Base-by-base conservation (phyloP, 495 filamentous ascomycete genomes). In the Clavariopsis aquatica region DNA sequence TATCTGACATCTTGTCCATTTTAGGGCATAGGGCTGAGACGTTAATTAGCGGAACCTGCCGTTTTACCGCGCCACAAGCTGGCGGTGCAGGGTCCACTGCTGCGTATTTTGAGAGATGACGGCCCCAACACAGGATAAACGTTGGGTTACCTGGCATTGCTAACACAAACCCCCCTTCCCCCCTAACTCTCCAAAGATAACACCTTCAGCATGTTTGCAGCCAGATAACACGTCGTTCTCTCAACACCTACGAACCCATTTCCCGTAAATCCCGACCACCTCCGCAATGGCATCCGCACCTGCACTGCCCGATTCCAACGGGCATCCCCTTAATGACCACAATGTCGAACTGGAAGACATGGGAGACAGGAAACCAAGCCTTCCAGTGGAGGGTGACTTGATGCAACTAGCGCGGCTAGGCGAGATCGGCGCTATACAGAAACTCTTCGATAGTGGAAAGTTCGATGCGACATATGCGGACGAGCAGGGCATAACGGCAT, bases 351-450 rank as follows among this genome's bases (percentile, higher is more conserved):
- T 71, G 8, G 60, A 73, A 20, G 69, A 68, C 41, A 60, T 72
- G 63, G 43, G 19, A 1, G 51, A 63, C 24, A 51, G 49, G 52
- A 64, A 65, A 68, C 74, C 76, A 19, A 78, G 76, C 47, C 77
- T 86, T 31, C 84, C 86, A 4, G 53, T 88, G 1, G 89, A 90
- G 57, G 84, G 91, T 59, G 94, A 98, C 79, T 87, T 98, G 55
- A 96, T 98, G 92, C 93, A 97, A 77, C 82, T 97, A 70, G 91
- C 94, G 36, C 84, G 93, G 53, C 73, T 94, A 62, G 94, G 94
- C 28, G 93, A 98, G 71, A 83, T 96, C 71, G 78, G 78, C 5
- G 88, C 83, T 31, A 93, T 98, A 82, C 89, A 95, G 77, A 92
- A 86, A 78, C 80, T 98, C 26, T 93, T 96, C 68, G 89, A 90